phyloP scores from a whole-genome alignment of 257 asterid species.

The Solanum sparsipilum region DNA sequence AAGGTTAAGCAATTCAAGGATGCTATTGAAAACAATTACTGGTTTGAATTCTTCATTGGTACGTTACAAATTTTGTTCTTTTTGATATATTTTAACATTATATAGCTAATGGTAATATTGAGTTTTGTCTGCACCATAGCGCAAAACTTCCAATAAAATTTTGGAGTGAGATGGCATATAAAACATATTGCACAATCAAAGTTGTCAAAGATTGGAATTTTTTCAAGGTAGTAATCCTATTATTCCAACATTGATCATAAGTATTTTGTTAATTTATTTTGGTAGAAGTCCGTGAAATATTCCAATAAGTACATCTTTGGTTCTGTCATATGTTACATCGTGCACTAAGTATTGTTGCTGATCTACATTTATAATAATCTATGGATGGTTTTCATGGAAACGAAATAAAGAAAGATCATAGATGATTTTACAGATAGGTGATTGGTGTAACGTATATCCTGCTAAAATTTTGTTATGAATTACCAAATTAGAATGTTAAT shows the following conservation, averaged over 20 bases:
- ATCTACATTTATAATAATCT: not conserved
- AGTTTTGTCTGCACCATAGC: not conserved
- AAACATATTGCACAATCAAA: not conserved
- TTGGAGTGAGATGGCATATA: not conserved
- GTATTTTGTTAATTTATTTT: not conserved
- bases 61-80: constrained; percentile 6
- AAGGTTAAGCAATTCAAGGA: constrained; percentile 52
- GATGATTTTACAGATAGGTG: not conserved
- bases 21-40: constrained; percentile 45
- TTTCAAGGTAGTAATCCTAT: not conserved
- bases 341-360: not conserved
- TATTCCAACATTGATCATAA: not conserved
- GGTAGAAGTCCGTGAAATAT: not conserved
- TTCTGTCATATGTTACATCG: not conserved
- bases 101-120: not conserved
- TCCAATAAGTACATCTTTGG: not conserved
- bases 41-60: constrained; percentile 61
- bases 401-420: not conserved
- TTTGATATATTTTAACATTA: not conserved
- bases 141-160: not conserved
- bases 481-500: not conserved
- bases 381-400: not conserved
- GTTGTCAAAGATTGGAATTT: not conserved
- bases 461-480: not conserved
- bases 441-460: not conserved